Evolutionary conservation across 495 filamentous ascomycete species (phyloP).

Genomic region (Cairneyella variabilis): DNA sequence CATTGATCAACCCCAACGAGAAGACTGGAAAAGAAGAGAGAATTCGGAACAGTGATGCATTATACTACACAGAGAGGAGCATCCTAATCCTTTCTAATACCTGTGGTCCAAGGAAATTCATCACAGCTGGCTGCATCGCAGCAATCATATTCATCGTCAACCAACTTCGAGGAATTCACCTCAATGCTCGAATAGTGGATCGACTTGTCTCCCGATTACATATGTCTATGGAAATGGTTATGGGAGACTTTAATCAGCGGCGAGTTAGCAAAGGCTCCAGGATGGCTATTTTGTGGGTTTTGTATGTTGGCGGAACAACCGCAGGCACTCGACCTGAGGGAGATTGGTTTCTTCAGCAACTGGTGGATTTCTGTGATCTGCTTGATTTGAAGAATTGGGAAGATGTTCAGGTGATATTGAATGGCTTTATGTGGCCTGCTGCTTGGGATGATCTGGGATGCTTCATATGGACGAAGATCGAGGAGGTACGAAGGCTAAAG

Average conservation of each 20-base stretch:
- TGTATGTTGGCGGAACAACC: constrained; percentile 6
- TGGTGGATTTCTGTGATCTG: constrained; percentile 1
- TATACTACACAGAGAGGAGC: constrained; percentile 9
- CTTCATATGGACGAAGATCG: constrained; percentile 3
- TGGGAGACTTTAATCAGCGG: not conserved
- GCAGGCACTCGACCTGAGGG: not conserved
- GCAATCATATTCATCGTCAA: constrained; percentile 10
- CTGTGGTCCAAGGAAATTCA: constrained; percentile 9
- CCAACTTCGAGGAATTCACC: constrained; percentile 4
- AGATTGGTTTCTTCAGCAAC: constrained; percentile 4
- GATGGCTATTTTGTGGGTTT: constrained; percentile 8
- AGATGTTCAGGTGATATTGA: not conserved
- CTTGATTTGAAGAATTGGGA: constrained; percentile 9
- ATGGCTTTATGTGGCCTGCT: constrained; percentile 6
- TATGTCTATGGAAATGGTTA: constrained; percentile 1
- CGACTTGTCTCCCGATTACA: constrained; percentile 5
- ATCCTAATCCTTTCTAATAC: constrained; percentile 4
- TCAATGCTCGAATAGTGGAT: constrained; percentile 8
- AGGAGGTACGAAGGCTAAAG: not conserved
- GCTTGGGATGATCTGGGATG: not conserved
- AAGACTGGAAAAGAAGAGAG: not conserved
- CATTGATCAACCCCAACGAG: not conserved
- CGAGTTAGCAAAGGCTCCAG: not conserved
- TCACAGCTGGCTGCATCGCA: constrained; percentile 6
- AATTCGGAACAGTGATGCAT: constrained; percentile 3